Evolutionary conservation across 225 moss, liverwort and hornwort species (phyloP), one percentile per base, ranked within the genome.

Genomic region (Polytrichum commune): DNA sequence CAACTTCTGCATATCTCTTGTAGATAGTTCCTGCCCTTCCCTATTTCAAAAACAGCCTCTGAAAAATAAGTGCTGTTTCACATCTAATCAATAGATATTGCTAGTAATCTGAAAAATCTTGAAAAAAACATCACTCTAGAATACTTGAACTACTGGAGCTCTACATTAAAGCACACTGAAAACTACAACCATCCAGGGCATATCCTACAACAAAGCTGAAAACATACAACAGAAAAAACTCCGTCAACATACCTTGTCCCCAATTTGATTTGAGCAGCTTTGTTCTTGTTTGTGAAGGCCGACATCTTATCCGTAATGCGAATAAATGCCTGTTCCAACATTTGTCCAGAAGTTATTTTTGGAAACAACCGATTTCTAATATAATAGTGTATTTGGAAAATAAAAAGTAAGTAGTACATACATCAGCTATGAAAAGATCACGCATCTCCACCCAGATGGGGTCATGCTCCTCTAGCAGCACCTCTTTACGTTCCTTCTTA

Each of bases 1-100:
- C 92, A 98, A 82, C 78, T 98, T 93, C 77, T 94, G 92, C 94
- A 98, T 98, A 68, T 98, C 97, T 80, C 92, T 94, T 24, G 97
- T 94, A 13, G 97, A 94, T 66, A 98, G 77, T 74, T 94, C 92
- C 70, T 92, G 88, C 61, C 97, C 97, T 55, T 91, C 93, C 80
- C 96, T 97, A 86, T 72, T 72, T 32, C 7, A 69, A 6, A 18
- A 29, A 60, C 29, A 30, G 28, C 22, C 27, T 55, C 2, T 27
- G 54, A 67, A 22, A n/a, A 27, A 63, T 63, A 20, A 58, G 24
- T 58, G 58, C 22, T 24, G 6, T 9, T 58, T 58, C 58, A 58
- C 24, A 24, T 58, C 22, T 9, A 23, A 20, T 46, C 46, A 46
- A 46, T 46, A 13, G 16, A 13, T 46, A 16, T 46, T 46, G 46